A percentile compares a stretch with the other conserved stretches of the same genome.
phyloP scores from a whole-genome alignment of 345 rosid species.

The Citrus sinensis region DVS_A1.0 CM039168.1:6595501-6596000 shows the following conservation, averaged over 20 bases:
- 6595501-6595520: conserved; percentile 44
- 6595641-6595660: conserved; percentile 39
- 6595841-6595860: too few species aligned
- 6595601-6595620: conserved; percentile 27
- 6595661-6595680: conserved; percentile 61
- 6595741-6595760: background rate
- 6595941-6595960: too few species aligned
- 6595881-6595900: too few species aligned
- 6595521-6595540: conserved; percentile 38
- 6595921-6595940: too few species aligned
- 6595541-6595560: conserved; percentile 43
- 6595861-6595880: too few species aligned
- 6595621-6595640: conserved; percentile 41
- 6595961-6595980: too few species aligned
- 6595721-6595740: conserved; percentile 49
- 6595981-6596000: too few species aligned
- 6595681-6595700: conserved; percentile 47
- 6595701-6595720: conserved; percentile 34
- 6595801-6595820: too few species aligned
- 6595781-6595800: too few species aligned
- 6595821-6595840: too few species aligned
- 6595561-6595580: conserved; percentile 36
- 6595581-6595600: conserved; percentile 35
- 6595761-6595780: too few species aligned
- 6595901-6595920: too few species aligned